Percentiles rank a stretch among this genome's conserved stretches.
phyloP scores from a whole-genome alignment of 1,284 basidiomycete species.

The Pseudomicrostroma phylloplanum region DNA sequence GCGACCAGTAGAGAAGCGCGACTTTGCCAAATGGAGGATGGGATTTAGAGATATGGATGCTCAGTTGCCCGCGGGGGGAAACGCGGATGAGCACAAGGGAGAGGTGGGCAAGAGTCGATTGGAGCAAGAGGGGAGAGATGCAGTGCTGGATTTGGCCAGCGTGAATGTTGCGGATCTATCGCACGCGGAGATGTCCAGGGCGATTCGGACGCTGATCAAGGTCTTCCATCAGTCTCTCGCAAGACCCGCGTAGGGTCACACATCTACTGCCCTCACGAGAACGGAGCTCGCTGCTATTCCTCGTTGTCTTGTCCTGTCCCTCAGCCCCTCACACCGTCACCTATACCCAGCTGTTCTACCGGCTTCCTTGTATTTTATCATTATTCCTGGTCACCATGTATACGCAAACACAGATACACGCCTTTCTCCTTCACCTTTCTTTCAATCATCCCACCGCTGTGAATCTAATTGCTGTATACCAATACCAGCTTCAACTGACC shows the following conservation, averaged over 20 bases:
- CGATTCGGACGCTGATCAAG: constrained; percentile 6
- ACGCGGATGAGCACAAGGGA: neutral
- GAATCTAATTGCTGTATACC: too few relatives aligned
- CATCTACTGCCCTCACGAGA: too few relatives aligned
- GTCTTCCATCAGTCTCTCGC: neutral
- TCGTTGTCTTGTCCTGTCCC: too few relatives aligned
- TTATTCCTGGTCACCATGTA: too few relatives aligned
- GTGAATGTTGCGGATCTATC: neutral
- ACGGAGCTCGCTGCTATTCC: too few relatives aligned
- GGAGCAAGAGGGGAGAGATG: neutral
- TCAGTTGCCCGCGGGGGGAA: neutral
- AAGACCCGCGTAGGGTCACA: neutral
- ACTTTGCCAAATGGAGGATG: constrained; percentile 30
- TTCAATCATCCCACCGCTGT: too few relatives aligned
- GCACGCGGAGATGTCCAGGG: neutral
- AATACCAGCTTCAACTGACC: too few relatives aligned
- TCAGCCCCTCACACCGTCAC: too few relatives aligned
- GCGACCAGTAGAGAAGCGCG: constrained; percentile 19
- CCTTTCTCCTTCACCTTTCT: too few relatives aligned
- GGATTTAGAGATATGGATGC: constrained; percentile 24
- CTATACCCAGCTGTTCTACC: too few relatives aligned
- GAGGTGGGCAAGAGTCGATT: neutral
- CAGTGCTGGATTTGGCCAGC: neutral
- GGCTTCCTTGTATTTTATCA: too few relatives aligned
- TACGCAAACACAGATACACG: too few relatives aligned